A percentile compares a stretch with the other conserved stretches of the same genome.
Evolutionary conservation across 208 protist species (phyloP).

Genomic region (Cochliopodium minus): DNA sequence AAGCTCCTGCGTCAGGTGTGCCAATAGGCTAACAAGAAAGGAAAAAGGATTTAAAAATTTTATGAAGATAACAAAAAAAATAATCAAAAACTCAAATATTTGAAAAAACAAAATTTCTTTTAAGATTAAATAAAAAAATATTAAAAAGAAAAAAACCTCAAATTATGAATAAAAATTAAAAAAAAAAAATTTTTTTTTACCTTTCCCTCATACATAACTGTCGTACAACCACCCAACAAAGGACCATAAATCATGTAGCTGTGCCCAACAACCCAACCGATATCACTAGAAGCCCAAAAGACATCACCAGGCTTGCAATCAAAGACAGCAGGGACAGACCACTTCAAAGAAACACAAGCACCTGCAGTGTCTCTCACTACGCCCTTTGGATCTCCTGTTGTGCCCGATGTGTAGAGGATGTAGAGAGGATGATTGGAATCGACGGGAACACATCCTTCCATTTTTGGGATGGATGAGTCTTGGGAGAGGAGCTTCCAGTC

Average conservation of each 20-base stretch:
- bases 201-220: slow-evolving; percentile 31
- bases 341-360: slow-evolving; percentile 16
- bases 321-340: slow-evolving; percentile 8
- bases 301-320: neutral
- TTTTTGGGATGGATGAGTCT: too few relatives aligned
- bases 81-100: too few relatives aligned
- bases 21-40: too few relatives aligned
- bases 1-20: slow-evolving; percentile 23
- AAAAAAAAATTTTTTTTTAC: too few relatives aligned
- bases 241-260: slow-evolving; percentile 30
- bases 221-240: slow-evolving; percentile 19
- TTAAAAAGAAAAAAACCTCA: too few relatives aligned
- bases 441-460: neutral
- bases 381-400: slow-evolving; percentile 22
- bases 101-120: too few relatives aligned
- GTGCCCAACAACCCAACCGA: slow-evolving; percentile 29
- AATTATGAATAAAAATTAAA: too few relatives aligned
- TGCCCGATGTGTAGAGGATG: slow-evolving; percentile 26
- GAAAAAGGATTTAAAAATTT: too few relatives aligned
- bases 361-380: slow-evolving; percentile 15
- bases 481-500: too few relatives aligned
- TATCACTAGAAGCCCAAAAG: neutral
- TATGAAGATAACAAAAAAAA: too few relatives aligned
- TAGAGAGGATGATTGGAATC: slow-evolving; percentile 14
- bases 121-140: too few relatives aligned